Evolutionary conservation across 2,329 filamentous ascomycete genomes (phyloP).

Genomic region (Aspergillus neotritici): DNA sequence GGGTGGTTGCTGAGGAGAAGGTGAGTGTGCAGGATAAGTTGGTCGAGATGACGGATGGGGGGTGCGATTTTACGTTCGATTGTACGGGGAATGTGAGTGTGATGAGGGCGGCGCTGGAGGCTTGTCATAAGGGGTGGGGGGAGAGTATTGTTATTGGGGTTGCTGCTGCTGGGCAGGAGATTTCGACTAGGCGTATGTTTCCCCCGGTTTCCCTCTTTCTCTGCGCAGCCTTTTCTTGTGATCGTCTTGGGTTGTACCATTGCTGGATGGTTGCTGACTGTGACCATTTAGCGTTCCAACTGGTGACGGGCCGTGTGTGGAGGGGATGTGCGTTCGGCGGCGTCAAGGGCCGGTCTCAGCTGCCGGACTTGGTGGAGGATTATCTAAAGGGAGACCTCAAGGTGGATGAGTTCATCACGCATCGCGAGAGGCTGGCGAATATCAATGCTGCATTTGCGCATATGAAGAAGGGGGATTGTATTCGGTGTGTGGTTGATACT

Average conservation of each 20-base stretch:
- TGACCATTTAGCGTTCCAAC: constrained; percentile 70
- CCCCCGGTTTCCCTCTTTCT: not conserved
- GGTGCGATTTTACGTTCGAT: constrained; percentile 98
- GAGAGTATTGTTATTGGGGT: constrained; percentile 98
- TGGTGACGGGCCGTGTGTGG: constrained; percentile 94
- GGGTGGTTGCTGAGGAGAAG: constrained; percentile 64
- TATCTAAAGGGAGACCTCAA: constrained; percentile 86
- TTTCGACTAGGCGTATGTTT: constrained; percentile 79
- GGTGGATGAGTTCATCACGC: constrained; percentile 98
- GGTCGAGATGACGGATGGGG: constrained; percentile 95
- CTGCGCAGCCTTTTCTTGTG: not conserved
- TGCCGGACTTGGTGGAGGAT: constrained; percentile 77
- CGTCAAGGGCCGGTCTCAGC: constrained; percentile 91
- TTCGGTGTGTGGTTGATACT: constrained; percentile 81
- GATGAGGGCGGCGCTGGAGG: constrained; percentile 92
- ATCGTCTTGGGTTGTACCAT: not conserved
- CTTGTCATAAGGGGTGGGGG: constrained; percentile 99
- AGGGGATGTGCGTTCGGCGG: constrained; percentile 95
- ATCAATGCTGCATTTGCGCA: constrained; percentile 85
- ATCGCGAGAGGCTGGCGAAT: constrained; percentile 71
- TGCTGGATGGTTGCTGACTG: not conserved
- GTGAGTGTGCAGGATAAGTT: constrained; percentile 70
- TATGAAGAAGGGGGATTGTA: constrained; percentile 95
- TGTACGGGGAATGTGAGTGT: constrained; percentile 96
- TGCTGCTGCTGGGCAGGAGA: constrained; percentile 92